Evolutionary conservation across 2,329 filamentous ascomycete genomes (phyloP).

Genomic region (Albophoma yamanashiensis): DNA sequence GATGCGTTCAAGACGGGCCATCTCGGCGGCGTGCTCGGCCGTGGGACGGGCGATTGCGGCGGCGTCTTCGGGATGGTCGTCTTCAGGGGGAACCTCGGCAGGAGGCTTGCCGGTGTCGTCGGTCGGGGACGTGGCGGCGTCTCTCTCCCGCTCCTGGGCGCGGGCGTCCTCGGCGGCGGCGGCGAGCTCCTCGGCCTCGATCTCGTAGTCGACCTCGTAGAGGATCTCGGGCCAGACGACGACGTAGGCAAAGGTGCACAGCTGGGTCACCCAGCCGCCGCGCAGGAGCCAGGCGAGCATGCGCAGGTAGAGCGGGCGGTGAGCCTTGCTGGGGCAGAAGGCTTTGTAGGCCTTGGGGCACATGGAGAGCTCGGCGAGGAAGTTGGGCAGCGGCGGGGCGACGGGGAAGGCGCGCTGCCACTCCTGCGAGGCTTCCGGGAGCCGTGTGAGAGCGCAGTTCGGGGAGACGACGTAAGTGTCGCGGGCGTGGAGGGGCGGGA

Average conservation of each 20-base stretch:
- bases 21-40: slow-evolving; percentile 47
- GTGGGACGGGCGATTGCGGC: slow-evolving; percentile 24
- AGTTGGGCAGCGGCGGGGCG: slow-evolving; percentile 71
- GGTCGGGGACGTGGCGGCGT: not conserved
- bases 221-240: slow-evolving; percentile 75
- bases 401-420: slow-evolving; percentile 77
- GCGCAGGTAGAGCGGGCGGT: slow-evolving; percentile 77
- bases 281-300: slow-evolving; percentile 91
- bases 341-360: slow-evolving; percentile 73
- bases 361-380: slow-evolving; percentile 73
- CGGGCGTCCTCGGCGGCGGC: slow-evolving; percentile 16
- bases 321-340: slow-evolving; percentile 78
- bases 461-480: slow-evolving; percentile 89
- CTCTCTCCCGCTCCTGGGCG: slow-evolving; percentile 1
- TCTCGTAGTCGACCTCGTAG: slow-evolving; percentile 63
- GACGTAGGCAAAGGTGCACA: slow-evolving; percentile 85
- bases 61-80: slow-evolving; percentile 8
- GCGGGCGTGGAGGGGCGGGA: slow-evolving; percentile 79
- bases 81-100: not conserved
- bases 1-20: slow-evolving; percentile 49
- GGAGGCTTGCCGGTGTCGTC: not conserved
- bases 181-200: slow-evolving; percentile 54
- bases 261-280: slow-evolving; percentile 85
- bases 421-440: slow-evolving; percentile 56
- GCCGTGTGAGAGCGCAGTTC: slow-evolving; percentile 66